Base-by-base conservation (phyloP, 805 yeast genomes). In the Jamesozyma jinghongensis region DNA sequence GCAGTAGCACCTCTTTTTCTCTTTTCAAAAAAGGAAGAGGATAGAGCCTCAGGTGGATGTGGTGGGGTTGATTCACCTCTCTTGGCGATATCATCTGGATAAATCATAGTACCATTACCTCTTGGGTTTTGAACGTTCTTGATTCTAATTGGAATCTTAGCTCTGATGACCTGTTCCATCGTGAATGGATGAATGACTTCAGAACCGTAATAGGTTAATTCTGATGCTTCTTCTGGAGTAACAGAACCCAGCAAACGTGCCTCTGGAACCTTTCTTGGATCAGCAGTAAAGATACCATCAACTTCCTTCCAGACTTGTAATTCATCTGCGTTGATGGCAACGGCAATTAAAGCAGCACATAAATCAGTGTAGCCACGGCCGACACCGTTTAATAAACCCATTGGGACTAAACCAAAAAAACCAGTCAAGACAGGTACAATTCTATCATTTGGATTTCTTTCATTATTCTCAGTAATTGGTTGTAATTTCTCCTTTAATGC, bases 161-260 rank as follows among this genome's bases (percentile, higher is more conserved):
- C 97, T 52, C 80, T 78, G 53, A 92, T 92, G 43, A 90, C 98
- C 68, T 92, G 98, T 67, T 90, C 97, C 98, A 92, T 92, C 18
- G 98, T 92, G 70, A 92, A 88, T 3, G 98, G 98, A 59, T 92
- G 98, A 53, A 92, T 92, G 50, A 92, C 98, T 66, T 92, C 98
- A 2, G 94, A 81, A 34, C 98, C 98, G 59, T 92, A 92, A 65
- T 92, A 92, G 1, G 98, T 92, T 62, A 92, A 75, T 67, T 92
- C 98, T 0, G 97, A 92, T 4, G 98, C 98, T 67, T 92, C 98
- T 59, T 92, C 97, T 3, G 98, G 98, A 0, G 97, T 92, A 47
- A 92, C 96, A 40, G 86, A 77, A 43, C 78, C 75, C 48, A 92
- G 70, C 38, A 90, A 69, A 52, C 95, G 73, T 3, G 98, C 98